Conservation (phyloP, 176 grass and related monocot species). For the Avena sativa region DNA sequence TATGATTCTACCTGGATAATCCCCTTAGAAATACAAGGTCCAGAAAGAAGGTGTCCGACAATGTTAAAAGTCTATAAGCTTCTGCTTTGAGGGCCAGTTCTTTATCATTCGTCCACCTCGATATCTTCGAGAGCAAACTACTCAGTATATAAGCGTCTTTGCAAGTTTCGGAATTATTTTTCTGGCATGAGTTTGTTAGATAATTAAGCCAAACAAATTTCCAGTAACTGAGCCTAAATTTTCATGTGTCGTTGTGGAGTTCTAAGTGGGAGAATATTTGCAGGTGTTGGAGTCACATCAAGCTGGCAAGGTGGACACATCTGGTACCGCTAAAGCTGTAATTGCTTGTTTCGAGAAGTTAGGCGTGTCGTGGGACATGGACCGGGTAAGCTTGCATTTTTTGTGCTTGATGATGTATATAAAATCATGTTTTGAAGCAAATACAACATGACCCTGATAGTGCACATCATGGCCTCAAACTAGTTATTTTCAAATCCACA, state of each 20-base stretch:
- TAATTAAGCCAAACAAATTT: not conserved
- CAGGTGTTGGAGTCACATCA: slow-evolving; percentile 96
- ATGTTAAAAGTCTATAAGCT: slow-evolving; percentile 7
- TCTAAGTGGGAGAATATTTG: slow-evolving; percentile 25
- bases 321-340: slow-evolving; percentile 77
- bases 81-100: not conserved
- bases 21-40: not conserved
- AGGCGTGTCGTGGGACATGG: slow-evolving; percentile 65
- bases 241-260: not conserved
- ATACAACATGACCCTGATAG: not conserved
- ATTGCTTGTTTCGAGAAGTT: slow-evolving; percentile 80
- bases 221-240: not conserved
- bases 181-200: not conserved
- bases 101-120: slow-evolving; percentile 10
- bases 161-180: not conserved
- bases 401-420: not conserved
- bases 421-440: not conserved
- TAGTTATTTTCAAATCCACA: slow-evolving; percentile 6
- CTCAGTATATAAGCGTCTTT: slow-evolving; percentile 18
- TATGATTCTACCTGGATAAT: slow-evolving; percentile 44
- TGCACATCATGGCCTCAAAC: not conserved
- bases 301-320: slow-evolving; percentile 77
- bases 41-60: not conserved
- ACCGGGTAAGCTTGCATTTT: slow-evolving; percentile 52
- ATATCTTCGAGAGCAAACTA: not conserved